These are phyloP conservation scores for Venturia asperata DNA, from an alignment of 2,329 filamentous ascomycete species.

Conservation along the genomic window DNA sequence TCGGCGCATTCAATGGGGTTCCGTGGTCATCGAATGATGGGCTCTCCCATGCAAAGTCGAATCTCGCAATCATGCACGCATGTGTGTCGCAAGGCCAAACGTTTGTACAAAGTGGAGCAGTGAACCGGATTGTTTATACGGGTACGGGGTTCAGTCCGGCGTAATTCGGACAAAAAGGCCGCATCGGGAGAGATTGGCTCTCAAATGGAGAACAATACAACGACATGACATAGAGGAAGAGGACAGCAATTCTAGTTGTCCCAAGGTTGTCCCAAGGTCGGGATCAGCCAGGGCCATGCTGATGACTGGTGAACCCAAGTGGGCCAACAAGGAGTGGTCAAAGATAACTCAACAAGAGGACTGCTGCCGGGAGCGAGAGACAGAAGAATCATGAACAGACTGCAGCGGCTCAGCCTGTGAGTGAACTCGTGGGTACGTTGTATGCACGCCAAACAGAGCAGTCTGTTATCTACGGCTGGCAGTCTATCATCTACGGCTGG, in stretches of 20 bases:
- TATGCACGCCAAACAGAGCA: too few relatives aligned
- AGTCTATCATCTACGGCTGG: too few relatives aligned
- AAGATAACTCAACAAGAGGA: neutral
- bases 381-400: neutral
- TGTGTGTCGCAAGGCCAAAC: neutral
- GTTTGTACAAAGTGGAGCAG: constrained; percentile 19
- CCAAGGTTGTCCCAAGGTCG: too few relatives aligned
- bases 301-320: too few relatives aligned
- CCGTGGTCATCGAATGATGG: constrained; percentile 17
- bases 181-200: constrained; percentile 3
- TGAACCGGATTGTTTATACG: constrained; percentile 21
- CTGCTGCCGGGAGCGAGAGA: neutral
- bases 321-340: neutral
- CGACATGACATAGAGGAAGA: constrained; percentile 13
- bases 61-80: neutral
- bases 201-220: too few relatives aligned
- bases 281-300: too few relatives aligned
- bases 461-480: too few relatives aligned
- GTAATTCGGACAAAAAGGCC: constrained; percentile 27
- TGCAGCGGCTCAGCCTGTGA: too few relatives aligned
- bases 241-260: neutral
- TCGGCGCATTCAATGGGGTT: constrained; percentile 29
- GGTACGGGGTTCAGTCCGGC: constrained; percentile 24
- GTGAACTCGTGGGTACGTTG: too few relatives aligned
- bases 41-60: constrained; percentile 1